Base-by-base conservation (phyloP, 2,329 filamentous ascomycete species). In the Aspergillus ochraceus region DNA sequence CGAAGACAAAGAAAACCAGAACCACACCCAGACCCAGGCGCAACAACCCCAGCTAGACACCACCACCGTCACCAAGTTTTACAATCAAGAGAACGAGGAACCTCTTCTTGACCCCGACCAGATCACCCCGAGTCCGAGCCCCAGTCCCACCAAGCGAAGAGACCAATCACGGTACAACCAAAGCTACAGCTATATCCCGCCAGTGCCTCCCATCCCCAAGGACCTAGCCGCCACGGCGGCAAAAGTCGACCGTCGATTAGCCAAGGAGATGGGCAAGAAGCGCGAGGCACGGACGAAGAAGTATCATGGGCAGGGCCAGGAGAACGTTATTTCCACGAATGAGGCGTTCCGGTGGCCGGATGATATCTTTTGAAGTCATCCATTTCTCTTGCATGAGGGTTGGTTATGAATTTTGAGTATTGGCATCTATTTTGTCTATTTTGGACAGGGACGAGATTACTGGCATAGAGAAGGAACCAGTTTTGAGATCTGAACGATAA, bases 321-420 rank as follows among this genome's bases (percentile, higher is more conserved):
- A 24, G 61, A 46, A 62, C 14, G 1, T n/a, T 2, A 12, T n/a
- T 8, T 6, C 36, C 45, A 24, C 50, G 26, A 61, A 59, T 17
- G 65, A 73, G 46, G 64, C 68, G n/a, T 80, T 78, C 57, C 69
- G 73, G 22, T 81, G 78, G 79, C 77, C 77, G 5, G 76, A 77
- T 9, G 77, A 79, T 60, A 71, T 78, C 9, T 80, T 80, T 59
- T 80, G 62, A 75, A 19, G 14, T 51, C 14, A 9, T 46, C 4
- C 19, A 45, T 45, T 55, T 51, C n/a, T 32, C 24, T 54, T 26
- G 6, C n/a, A 2, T 42, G 39, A 19, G 30, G 19, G 52, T 32
- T 45, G 6, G 26, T 29, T 29, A 9, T 12, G 32, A 17, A 36
- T 14, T 12, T 12, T 12, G 14, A 36, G 17, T 12, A 12, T 36